Base-by-base conservation (phyloP, 192 early-diverging fungal species). In the Coemansia sp. region DNA sequence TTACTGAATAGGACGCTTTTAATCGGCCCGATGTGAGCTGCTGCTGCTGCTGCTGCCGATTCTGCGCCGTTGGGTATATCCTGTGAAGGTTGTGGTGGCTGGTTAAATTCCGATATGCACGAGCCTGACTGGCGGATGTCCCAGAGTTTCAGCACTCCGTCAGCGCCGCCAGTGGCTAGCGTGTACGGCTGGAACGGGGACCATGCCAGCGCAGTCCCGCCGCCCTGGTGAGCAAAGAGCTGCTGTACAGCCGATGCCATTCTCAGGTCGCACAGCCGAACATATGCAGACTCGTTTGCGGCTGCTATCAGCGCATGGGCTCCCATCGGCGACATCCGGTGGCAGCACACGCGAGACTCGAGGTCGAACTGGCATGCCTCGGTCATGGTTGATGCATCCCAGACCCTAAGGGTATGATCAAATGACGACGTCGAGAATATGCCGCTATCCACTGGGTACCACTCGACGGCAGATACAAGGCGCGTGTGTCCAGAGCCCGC, bases 361-460 rank as follows among this genome's bases (percentile, higher is more conserved):
- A 94, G 62, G 40, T 87, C 81, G 69, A 94, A 96, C 22, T 78
- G 81, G 69, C 85, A 89, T 9, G 86, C 89, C 14, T 84, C 70
- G 61, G 85, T 63, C 88, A 97, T 85, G 11, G 76, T 53, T 61
- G 84, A 84, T 4, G 93, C 88, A 52, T 97, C 93, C 92, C 92
- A 95, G 15, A 91, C 85, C 41, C 89, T 86, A 17, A 95, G 63
- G 0, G 88, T 89, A 36, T 82, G 71, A 70, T 97, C 95, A 62
- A 88, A 88, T 0, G 92, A 92, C 0, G 86, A 86, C 2, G 87
- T 89, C 0, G 88, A 87, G 72, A 95, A 95, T 81, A 95, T 84
- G 38, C 93, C 93, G 15, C 86, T 88, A 73, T 95, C 92, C 46
- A 87, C 82, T 4, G 91, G 89, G 67, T 90, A 95, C 95, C 95